Conservation (phyloP, 2,329 filamentous ascomycete genomes). For the Claviceps pusilla region DNA sequence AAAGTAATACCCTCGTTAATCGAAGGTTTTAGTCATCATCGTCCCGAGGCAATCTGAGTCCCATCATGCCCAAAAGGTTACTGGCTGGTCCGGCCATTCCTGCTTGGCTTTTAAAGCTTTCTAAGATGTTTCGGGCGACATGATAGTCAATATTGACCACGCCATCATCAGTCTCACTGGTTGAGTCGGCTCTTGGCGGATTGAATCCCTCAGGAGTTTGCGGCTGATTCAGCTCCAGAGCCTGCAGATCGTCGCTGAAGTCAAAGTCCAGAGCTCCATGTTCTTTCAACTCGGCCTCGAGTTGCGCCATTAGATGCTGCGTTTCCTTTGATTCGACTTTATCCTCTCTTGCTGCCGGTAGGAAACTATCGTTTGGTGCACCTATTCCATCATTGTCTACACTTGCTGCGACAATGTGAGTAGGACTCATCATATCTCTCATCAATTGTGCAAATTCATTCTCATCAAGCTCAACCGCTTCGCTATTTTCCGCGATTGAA, state of each 20-base stretch:
- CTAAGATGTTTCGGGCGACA: slow-evolving; percentile 75
- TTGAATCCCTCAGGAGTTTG: slow-evolving; percentile 6
- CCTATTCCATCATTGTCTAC: background rate
- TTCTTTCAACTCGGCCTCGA: slow-evolving; percentile 51
- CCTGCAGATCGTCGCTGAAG: slow-evolving; percentile 15
- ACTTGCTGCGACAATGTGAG: slow-evolving; percentile 8
- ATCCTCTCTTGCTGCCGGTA: background rate
- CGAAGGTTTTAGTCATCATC: slow-evolving; percentile 37
- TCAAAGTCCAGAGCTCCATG: slow-evolving; percentile 26
- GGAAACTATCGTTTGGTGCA: background rate
- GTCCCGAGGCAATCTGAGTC: slow-evolving; percentile 64
- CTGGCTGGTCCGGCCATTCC: slow-evolving; percentile 75
- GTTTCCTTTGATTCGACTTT: slow-evolving; percentile 19
- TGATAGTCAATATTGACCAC: slow-evolving; percentile 72
- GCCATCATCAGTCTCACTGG: slow-evolving; percentile 36
- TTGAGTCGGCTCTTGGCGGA: slow-evolving; percentile 11
- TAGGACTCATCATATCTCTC: slow-evolving; percentile 74
- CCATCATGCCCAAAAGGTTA: slow-evolving; percentile 78
- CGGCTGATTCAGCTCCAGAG: background rate
- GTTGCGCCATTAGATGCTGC: slow-evolving; percentile 46
- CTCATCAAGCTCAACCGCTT: slow-evolving; percentile 69
- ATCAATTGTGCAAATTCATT: slow-evolving; percentile 76
- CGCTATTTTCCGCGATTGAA: slow-evolving; percentile 13
- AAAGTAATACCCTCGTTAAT: background rate
- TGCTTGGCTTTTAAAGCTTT: slow-evolving; percentile 82